A percentile compares a stretch with the other conserved stretches of the same genome.
These are phyloP conservation scores for Phanerochaete carnosa DNA, from an alignment of 768 basidiomycete genomes.

Conservation along the genomic window DNA sequence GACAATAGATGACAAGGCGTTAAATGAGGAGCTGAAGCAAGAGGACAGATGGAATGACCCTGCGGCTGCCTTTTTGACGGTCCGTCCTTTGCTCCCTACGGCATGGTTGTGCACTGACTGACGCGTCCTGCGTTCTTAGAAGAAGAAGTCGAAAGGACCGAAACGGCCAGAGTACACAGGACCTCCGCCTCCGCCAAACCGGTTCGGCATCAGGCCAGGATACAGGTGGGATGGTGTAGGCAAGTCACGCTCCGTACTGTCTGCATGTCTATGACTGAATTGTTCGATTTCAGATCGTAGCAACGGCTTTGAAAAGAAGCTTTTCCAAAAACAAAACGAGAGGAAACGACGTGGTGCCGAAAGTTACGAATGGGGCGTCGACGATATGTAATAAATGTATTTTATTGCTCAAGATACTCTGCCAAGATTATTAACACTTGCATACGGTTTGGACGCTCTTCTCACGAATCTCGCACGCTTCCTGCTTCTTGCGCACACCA, in stretches of 20 bases:
- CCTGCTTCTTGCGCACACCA: neutral
- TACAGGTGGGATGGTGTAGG: conserved; percentile 99
- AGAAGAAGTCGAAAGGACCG: conserved; percentile 71
- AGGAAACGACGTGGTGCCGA: conserved; percentile 66
- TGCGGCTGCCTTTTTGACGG: conserved; percentile 91
- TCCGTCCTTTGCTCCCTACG: conserved; percentile 32
- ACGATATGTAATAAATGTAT: conserved; percentile 71
- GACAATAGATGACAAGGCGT: conserved; percentile 73
- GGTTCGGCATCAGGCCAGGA: conserved; percentile 93
- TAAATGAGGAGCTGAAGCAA: conserved; percentile 83
- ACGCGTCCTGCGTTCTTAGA: conserved; percentile 38
- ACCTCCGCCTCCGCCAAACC: conserved; percentile 88
- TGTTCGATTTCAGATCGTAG: conserved; percentile 60
- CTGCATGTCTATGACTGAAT: neutral
- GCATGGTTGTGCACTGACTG: neutral
- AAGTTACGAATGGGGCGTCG: conserved; percentile 83
- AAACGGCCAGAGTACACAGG: conserved; percentile 83
- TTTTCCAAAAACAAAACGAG: conserved; percentile 82
- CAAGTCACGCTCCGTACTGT: conserved; percentile 31
- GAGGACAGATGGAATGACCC: conserved; percentile 95
- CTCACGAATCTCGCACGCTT: neutral
- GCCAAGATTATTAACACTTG: too few relatives aligned
- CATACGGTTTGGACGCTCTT: too few relatives aligned
- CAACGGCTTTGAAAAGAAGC: conserved; percentile 92
- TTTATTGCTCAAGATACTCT: neutral